Evolutionary conservation across 495 filamentous ascomycete genomes (phyloP), one percentile per base, ranked within the genome.

Genomic region (Diplogelasinospora grovesii): DNA sequence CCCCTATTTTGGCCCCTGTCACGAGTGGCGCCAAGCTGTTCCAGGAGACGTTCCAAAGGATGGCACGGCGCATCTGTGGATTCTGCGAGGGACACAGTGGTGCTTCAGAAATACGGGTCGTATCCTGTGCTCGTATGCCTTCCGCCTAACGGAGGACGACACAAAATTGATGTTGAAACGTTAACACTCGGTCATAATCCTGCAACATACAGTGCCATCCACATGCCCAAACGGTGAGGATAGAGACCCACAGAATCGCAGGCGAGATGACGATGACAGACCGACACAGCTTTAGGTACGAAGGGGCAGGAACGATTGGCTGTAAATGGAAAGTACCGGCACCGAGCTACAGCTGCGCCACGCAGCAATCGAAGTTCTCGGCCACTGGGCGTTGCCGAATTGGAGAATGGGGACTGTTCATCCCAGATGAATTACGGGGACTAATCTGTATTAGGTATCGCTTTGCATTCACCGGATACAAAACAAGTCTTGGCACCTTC

Each of bases 401-500:
- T 7, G 2, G 8, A 31, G 24, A 26, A 26, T 26, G 6, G 24
- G 24, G 7, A 6, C 24, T 6, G 10, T 13, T 31, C 28, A 15
- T 11, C 8, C 28, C 28, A 31, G 33, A n/a, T n/a, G n/a, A n/a
- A n/a, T n/a, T n/a, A n/a, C n/a, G n/a, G n/a, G n/a, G n/a, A n/a
- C 33, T 22, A 36, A 22, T 5, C 18, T 21, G 7, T 24, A 38
- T 18, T 18, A 26, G 22, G 35, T 15, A 26, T 26, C 28, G 28
- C 28, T 31, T 11, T 13, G 10, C 8, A 14, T 13, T 15, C 13
- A 13, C 6, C 13, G 11, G 23, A 1, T 19, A 22, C 9, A 15
- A 26, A 16, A n/a, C 13, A 8, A 22, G 42, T 14, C 42, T 45
- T 38, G 42, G 34, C 42, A 38, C 42, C 35, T 24, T 22, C 34